Evolutionary conservation across 179 eudicot genomes (phyloP).

Genomic region (Vitellaria paradoxa): DNA sequence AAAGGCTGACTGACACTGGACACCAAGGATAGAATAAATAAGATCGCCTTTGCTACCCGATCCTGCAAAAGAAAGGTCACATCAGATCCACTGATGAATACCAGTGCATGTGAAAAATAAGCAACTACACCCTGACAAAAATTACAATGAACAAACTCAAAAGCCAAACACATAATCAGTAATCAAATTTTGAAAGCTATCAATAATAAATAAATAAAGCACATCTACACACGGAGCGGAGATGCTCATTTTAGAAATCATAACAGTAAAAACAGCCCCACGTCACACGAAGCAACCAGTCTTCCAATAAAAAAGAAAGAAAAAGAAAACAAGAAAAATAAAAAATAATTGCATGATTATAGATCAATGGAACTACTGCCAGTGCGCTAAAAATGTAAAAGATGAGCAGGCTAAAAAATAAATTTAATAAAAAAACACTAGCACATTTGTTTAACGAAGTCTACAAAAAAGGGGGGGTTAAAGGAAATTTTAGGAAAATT

Average conservation of each 20-base stretch:
- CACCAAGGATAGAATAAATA: slow-evolving; percentile 46
- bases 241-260: background rate
- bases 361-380: background rate
- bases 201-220: background rate
- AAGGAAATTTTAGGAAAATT: background rate
- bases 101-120: background rate
- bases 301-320: background rate
- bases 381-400: background rate
- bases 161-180: background rate
- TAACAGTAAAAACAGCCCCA: background rate
- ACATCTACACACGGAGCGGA: too few relatives aligned
- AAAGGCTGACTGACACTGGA: slow-evolving; percentile 44
- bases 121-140: background rate
- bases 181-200: background rate
- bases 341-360: background rate
- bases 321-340: background rate
- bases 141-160: background rate
- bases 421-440: background rate
- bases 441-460: background rate
- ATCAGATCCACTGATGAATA: background rate
- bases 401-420: background rate
- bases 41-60: slow-evolving; percentile 36
- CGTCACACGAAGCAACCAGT: background rate
- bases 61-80: slow-evolving; percentile 44
- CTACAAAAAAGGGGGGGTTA: background rate